Conservation (phyloP, 2,329 filamentous ascomycete genomes). For the Fulvia fulva region DNA sequence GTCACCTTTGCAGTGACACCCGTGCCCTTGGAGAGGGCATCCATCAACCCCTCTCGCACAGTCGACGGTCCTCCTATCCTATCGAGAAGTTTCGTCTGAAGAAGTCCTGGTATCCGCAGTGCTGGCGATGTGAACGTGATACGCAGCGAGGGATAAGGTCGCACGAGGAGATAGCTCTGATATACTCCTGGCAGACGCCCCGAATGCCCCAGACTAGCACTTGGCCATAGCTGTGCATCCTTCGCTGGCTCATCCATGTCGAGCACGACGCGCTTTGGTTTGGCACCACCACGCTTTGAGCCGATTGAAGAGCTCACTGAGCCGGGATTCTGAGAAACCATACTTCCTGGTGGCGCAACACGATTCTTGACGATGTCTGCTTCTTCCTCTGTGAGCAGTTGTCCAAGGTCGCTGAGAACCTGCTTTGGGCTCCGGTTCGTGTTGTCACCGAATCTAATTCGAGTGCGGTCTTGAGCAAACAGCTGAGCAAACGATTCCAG, state of each 20-base stretch:
- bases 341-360: background rate
- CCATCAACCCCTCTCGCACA: constrained; percentile 37
- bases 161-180: constrained; percentile 56
- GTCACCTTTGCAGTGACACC: constrained; percentile 43
- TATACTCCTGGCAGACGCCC: constrained; percentile 37
- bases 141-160: constrained; percentile 61
- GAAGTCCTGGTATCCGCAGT: constrained; percentile 62
- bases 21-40: constrained; percentile 37
- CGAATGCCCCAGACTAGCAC: constrained; percentile 29
- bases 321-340: background rate
- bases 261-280: constrained; percentile 17
- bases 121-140: constrained; percentile 67
- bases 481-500: constrained; percentile 36
- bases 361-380: constrained; percentile 29
- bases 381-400: constrained; percentile 33
- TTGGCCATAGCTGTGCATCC: constrained; percentile 30
- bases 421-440: constrained; percentile 23
- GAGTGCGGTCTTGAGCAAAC: constrained; percentile 30
- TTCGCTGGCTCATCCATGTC: constrained; percentile 30
- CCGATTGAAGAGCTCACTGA: background rate
- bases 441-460: constrained; percentile 22
- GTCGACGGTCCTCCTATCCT: constrained; percentile 40
- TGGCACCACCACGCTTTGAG: background rate
- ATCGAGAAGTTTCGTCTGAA: constrained; percentile 46
- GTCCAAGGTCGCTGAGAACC: constrained; percentile 29